Evolutionary conservation across 768 basidiomycete genomes (phyloP).

Genomic region (Russula compacta): DNA sequence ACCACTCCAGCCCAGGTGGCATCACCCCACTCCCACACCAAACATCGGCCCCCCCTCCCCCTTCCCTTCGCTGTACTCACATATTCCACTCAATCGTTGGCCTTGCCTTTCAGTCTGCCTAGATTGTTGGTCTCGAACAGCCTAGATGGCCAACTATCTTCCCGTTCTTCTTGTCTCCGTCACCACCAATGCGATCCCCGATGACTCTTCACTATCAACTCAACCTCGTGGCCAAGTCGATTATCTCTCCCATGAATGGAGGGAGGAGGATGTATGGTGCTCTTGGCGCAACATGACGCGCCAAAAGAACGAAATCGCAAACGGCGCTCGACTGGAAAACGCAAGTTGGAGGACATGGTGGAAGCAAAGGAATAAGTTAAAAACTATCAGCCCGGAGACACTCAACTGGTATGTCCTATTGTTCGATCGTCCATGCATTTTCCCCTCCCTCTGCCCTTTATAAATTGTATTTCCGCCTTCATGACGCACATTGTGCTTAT

Average conservation of each 20-base stretch:
- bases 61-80: not conserved
- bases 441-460: not conserved
- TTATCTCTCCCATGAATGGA: constrained; percentile 96
- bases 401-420: constrained; percentile 77
- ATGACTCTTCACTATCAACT: constrained; percentile 75
- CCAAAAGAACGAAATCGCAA: constrained; percentile 96
- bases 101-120: not conserved
- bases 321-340: constrained; percentile 91
- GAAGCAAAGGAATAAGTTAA: constrained; percentile 95
- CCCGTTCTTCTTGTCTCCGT: constrained; percentile 63
- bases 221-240: constrained; percentile 91
- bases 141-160: constrained; percentile 54
- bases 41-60: not conserved
- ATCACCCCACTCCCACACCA: not conserved
- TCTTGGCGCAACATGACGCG: constrained; percentile 98
- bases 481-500: not conserved
- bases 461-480: not conserved
- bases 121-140: not conserved
- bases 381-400: constrained; percentile 92
- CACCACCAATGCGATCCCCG: constrained; percentile 42
- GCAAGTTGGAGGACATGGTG: constrained; percentile 99
- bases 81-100: not conserved
- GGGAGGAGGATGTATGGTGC: constrained; percentile 96
- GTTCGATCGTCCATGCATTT: not conserved
- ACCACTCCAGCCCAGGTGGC: constrained; percentile 1